Base-by-base conservation (phyloP, 2,329 filamentous ascomycete genomes). In the Falciphora oryzae region DNA sequence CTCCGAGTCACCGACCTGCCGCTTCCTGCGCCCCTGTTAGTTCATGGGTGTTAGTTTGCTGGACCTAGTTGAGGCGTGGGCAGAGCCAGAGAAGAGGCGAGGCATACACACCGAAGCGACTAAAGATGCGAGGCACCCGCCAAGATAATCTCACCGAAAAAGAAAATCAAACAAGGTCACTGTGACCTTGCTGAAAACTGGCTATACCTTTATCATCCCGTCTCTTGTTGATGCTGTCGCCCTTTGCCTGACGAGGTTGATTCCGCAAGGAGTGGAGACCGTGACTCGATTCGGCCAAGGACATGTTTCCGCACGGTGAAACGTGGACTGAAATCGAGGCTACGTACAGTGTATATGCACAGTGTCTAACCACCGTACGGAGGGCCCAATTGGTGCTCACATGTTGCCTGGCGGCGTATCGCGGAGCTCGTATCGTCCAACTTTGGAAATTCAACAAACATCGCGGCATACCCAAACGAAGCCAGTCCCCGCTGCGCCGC, bases 381-480 rank as follows among this genome's bases (percentile, higher is more conserved):
- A 7, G 22, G 18, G 2, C 22, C 22, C 18, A n/a, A 53, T 50
- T n/a, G 18, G 44, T 6, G 1, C 44, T 50, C 22, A 10, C 44
- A n/a, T 16, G 16, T 53, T 53, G 44, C 18, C 44, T n/a, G 44
- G 22, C 22, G 44, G 22, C 22, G 44, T 5, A 53, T 53, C 44
- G 22, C 22, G 44, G 44, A 53, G 44, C 44, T 53, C 44, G 8
- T 11, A 53, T 8, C 18, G 44, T n/a, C 44, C 44, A 53, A 10
- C 44, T 53, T n/a, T n/a, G 44, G 44, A 53, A n/a, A 53, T 53
- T n/a, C 44, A n/a, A 53, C 44, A n/a, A 53, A 53, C 18, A 53
- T 53, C 44, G 22, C 44, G 22, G 18, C 38, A 18, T 16, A 44
- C 2, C 38, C 13, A 44, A 53, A 53, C 18, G 22, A 53, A n/a